Conservation (phyloP, 176 grass and related monocot genomes). For the Thalia dealbata region DNA sequence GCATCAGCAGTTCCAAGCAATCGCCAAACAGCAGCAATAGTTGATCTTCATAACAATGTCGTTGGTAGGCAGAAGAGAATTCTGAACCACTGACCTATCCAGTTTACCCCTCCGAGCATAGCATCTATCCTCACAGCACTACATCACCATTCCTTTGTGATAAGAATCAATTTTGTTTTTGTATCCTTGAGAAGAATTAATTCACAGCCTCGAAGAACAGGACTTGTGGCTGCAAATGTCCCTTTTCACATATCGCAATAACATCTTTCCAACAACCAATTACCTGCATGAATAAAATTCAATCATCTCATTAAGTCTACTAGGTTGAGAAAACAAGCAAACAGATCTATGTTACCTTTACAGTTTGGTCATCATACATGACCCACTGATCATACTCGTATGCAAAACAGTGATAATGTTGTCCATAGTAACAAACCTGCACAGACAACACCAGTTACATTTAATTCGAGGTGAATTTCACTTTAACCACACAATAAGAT, state of each 20-base stretch:
- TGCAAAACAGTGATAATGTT: conserved; percentile 99
- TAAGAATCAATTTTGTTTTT: not conserved
- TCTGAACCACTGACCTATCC: not conserved
- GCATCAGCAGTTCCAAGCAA: not conserved
- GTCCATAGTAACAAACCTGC: conserved; percentile 98
- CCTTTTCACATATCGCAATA: conserved; percentile 79
- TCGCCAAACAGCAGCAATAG: not conserved
- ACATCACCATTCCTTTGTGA: not conserved
- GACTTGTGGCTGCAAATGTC: conserved; percentile 96
- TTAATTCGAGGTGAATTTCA: not conserved
- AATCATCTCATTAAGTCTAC: conserved; percentile 1
- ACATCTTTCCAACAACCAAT: conserved; percentile 84
- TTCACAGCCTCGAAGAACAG: conserved; percentile 84
- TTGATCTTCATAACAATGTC: not conserved
- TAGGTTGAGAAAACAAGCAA: not conserved
- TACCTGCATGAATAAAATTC: conserved; percentile 37
- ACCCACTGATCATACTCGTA: conserved; percentile 80
- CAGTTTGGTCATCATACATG: conserved; percentile 99
- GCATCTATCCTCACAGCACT: not conserved
- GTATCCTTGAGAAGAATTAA: conserved; percentile 12
- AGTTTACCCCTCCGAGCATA: not conserved
- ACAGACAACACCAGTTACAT: not conserved
- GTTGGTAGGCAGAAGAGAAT: not conserved
- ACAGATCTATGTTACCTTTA: conserved; percentile 55
- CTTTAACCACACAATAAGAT: no score